Evolutionary conservation across 2,329 filamentous ascomycete genomes (phyloP).

Genomic region (Talaromyces rugulosus): DNA sequence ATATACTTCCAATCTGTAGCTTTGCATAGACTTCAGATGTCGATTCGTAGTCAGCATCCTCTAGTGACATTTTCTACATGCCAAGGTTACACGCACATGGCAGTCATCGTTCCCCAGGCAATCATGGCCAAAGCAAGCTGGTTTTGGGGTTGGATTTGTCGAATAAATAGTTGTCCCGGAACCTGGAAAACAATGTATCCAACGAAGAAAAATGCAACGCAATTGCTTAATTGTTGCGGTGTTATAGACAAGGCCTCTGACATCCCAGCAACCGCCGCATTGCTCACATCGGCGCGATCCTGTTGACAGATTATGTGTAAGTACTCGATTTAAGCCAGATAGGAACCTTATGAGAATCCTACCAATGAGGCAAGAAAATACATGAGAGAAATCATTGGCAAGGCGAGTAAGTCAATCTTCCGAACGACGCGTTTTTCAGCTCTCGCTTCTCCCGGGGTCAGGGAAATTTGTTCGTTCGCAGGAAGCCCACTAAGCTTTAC

Average conservation of each 20-base stretch:
- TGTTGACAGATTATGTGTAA: neutral
- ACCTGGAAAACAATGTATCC: slow-evolving; percentile 2
- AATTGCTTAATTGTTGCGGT: neutral
- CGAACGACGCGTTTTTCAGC: neutral
- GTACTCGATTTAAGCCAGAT: neutral
- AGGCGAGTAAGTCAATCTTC: neutral
- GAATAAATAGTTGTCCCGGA: neutral
- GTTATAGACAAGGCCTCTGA: neutral
- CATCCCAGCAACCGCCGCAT: slow-evolving; percentile 4
- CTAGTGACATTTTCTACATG: neutral
- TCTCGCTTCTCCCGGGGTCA: neutral
- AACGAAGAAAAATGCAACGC: slow-evolving; percentile 5
- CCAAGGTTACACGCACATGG: neutral
- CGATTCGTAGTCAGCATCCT: neutral
- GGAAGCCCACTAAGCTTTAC: neutral
- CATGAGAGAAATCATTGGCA: slow-evolving; percentile 1
- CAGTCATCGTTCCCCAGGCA: neutral
- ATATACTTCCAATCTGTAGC: neutral
- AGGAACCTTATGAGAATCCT: neutral
- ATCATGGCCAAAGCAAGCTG: slow-evolving; percentile 1
- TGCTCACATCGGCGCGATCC: slow-evolving; percentile 5
- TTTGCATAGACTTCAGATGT: neutral
- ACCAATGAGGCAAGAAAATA: slow-evolving; percentile 2
- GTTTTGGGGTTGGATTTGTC: neutral
- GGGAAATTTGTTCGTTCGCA: neutral